Conservation (phyloP, 2,329 filamentous ascomycete genomes). For the Trichoderma koningiopsis region DNA sequence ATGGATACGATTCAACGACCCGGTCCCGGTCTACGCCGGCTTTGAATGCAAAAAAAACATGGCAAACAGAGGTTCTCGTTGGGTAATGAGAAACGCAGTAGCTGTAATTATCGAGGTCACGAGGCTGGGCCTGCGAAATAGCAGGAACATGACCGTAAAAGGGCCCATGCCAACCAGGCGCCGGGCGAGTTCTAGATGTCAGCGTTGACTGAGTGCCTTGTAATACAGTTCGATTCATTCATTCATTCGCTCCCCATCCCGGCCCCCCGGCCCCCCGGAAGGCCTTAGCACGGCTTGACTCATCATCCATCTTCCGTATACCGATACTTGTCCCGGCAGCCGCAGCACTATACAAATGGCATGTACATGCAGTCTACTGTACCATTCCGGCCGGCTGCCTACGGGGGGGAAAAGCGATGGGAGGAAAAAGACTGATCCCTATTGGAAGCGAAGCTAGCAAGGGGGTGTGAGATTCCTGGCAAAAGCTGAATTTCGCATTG, state of each 20-base stretch:
- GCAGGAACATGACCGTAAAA: slow-evolving; percentile 3
- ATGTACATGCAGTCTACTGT: neutral
- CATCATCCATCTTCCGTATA: neutral
- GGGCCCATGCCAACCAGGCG: slow-evolving; percentile 11
- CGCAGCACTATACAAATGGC: neutral
- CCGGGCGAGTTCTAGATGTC: neutral
- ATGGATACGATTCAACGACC: neutral
- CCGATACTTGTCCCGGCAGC: neutral
- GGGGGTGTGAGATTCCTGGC: slow-evolving; percentile 2
- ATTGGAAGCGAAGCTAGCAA: neutral
- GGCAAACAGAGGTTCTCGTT: neutral
- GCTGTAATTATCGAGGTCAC: slow-evolving; percentile 4
- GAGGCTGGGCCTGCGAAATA: slow-evolving; percentile 13
- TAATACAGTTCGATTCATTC: neutral
- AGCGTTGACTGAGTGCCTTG: neutral
- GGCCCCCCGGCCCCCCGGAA: slow-evolving; percentile 3
- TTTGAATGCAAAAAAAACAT: neutral
- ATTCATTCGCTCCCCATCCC: neutral
- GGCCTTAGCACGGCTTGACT: slow-evolving; percentile 2
- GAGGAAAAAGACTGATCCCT: neutral
- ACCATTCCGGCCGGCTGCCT: neutral
- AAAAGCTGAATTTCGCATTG: neutral
- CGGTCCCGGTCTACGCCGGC: neutral
- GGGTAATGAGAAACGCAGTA: neutral
- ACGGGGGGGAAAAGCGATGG: slow-evolving; percentile 10